These are phyloP conservation scores for Rhinocladiella similis DNA, from an alignment of 2,329 filamentous ascomycete species.

Conservation along the genomic window DNA sequence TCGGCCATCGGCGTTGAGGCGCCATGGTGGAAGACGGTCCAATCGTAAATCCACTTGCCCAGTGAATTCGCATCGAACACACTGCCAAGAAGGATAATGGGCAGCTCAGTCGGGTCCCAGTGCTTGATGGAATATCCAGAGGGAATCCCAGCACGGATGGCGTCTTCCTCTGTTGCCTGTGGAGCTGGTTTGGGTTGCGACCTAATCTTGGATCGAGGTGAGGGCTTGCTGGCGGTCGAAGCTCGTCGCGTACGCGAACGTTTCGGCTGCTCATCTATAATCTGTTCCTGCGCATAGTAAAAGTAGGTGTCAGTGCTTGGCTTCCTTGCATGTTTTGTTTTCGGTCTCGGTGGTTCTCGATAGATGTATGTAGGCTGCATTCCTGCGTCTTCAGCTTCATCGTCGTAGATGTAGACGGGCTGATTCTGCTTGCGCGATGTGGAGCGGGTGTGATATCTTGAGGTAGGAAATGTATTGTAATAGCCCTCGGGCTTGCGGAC, in stretches of 20 bases:
- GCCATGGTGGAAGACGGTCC: constrained; percentile 90
- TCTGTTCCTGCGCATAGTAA: constrained; percentile 55
- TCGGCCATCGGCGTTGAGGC: constrained; percentile 81
- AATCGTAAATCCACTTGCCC: constrained; percentile 99
- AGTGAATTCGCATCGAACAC: constrained; percentile 97
- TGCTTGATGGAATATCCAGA: constrained; percentile 93
- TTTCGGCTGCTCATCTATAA: constrained; percentile 56
- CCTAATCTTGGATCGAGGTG: constrained; percentile 43
- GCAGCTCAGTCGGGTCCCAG: constrained; percentile 93
- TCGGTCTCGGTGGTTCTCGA: constrained; percentile 44
- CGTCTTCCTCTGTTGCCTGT: constrained; percentile 65
- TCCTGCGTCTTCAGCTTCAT: constrained; percentile 58
- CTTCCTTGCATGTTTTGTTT: constrained; percentile 44
- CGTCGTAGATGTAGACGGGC: constrained; percentile 53
- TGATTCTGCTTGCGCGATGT: constrained; percentile 47
- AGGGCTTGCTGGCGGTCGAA: constrained; percentile 51
- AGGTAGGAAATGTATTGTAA: constrained; percentile 52
- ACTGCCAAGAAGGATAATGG: constrained; percentile 89
- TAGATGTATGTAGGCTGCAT: constrained; percentile 47
- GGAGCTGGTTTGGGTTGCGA: constrained; percentile 38
- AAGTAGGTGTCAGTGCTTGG: constrained; percentile 52
- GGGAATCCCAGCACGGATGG: constrained; percentile 68
- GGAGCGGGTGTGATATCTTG: constrained; percentile 38
- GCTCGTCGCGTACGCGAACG: constrained; percentile 53
- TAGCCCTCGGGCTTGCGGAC: constrained; percentile 36